Evolutionary conservation across 2,329 filamentous ascomycete genomes (phyloP), one percentile per base, ranked within the genome.

Genomic region (Trichophyton mentagrophytes): DNA sequence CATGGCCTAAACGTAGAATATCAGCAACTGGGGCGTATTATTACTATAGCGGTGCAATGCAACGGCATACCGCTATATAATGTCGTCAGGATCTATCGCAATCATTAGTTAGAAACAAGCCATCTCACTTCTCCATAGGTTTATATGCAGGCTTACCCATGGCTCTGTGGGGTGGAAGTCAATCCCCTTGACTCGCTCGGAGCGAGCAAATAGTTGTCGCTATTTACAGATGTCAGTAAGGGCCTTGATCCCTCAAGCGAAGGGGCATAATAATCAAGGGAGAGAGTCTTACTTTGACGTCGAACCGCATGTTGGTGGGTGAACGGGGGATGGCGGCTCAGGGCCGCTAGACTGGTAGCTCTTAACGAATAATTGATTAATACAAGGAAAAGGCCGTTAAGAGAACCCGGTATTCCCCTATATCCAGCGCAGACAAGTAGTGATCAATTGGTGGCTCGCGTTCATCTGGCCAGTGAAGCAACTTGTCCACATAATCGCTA

Each of bases 101-200:
- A 57, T n/a, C n/a, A 60, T 72, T 64, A 72, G 69, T 72, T 64
- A 72, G 69, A 47, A 65, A 63, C 42, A 60, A 60, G 42, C 49
- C 53, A 38, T 11, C 55, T 6, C 17, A 25, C 4, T 20, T n/a
- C 8, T 20, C 20, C 2, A 20, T 30, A 44, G 8, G 57, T 40
- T 30, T 51, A 49, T 55, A 56, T 40, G 67, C 49, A 17, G 55
- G 67, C 77, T 73, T 75, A 91, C 89, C 89, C 92, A 96, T 84
- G 91, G 90, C 79, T 96, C 92, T 62, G 90, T 89, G 47, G 90
- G 91, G 74, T 97, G 92, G 75, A 96, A 97, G 79, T 97, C 92
- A 76, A 96, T 90, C 72, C 88, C 88, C 79, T 97, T 97, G 67
- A 97, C 92, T 78, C 92, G 87, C 83, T 97, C 90, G 71, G 89